Percentiles rank a stretch among this genome's conserved stretches.
Conservation (phyloP, 208 protist genomes). For the Trypanosoma melophagium region DNA sequence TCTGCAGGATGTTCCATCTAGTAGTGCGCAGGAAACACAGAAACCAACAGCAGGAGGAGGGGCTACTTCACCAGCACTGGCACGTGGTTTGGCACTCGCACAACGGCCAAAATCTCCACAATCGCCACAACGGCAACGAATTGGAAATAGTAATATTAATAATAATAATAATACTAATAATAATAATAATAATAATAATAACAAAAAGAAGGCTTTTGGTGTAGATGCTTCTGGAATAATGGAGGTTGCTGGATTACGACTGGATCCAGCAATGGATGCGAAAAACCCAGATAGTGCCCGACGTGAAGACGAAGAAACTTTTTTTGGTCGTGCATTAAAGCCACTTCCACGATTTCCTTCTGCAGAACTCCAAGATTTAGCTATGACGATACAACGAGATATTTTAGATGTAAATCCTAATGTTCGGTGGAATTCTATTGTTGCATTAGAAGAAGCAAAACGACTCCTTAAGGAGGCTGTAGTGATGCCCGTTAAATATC, state of each 20-base stretch:
- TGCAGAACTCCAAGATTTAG: constrained; percentile 76
- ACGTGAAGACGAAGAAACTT: constrained; percentile 29
- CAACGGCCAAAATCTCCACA: background rate
- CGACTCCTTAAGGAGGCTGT: constrained; percentile 93
- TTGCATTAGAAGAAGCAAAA: constrained; percentile 91
- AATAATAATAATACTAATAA: background rate
- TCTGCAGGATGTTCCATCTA: background rate
- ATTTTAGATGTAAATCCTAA: constrained; percentile 88
- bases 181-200: background rate
- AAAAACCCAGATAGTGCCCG: background rate
- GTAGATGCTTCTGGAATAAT: constrained; percentile 11
- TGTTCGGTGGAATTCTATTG: constrained; percentile 91
- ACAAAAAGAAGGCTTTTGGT: background rate
- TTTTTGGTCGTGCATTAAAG: constrained; percentile 61
- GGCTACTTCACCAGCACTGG: background rate
- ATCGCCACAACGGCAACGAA: background rate
- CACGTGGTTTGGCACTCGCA: constrained; percentile 22
- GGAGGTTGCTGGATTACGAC: constrained; percentile 27
- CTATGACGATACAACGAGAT: constrained; percentile 77
- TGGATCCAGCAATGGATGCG: constrained; percentile 3
- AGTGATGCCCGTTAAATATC: constrained; percentile 91
- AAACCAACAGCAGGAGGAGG: background rate
- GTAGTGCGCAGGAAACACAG: constrained; percentile 4
- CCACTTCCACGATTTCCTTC: constrained; percentile 78
- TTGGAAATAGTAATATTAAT: background rate